Evolutionary conservation across 2,329 filamentous ascomycete genomes (phyloP).

Genomic region (Colletotrichum noveboracense): DNA sequence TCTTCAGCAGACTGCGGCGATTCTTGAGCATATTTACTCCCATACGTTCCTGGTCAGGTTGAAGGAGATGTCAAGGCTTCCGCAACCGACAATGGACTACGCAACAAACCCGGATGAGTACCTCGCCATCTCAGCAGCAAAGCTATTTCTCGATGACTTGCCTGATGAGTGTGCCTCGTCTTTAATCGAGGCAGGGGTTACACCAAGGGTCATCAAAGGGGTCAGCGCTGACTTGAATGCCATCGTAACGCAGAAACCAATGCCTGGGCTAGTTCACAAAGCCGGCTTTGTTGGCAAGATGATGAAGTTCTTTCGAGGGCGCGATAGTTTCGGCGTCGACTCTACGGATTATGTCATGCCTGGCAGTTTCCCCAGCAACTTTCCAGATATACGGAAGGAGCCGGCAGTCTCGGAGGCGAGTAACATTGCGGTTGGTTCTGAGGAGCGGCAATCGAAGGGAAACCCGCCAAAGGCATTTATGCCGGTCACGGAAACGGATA

Average conservation of each 20-base stretch:
- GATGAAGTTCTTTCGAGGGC: constrained; percentile 10
- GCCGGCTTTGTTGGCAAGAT: constrained; percentile 16
- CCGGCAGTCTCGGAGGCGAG: not conserved
- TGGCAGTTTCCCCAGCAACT: constrained; percentile 11
- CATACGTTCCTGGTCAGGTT: not conserved
- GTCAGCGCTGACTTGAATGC: constrained; percentile 9
- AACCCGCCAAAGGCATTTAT: not conserved
- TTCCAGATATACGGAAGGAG: not conserved
- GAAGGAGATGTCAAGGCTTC: not conserved
- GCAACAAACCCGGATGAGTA: not conserved
- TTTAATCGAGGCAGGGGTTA: not conserved
- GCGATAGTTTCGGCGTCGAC: constrained; percentile 10
- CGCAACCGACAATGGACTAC: constrained; percentile 10
- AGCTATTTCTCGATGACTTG: not conserved
- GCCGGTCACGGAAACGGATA: constrained; percentile 3
- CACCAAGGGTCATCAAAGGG: not conserved
- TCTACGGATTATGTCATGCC: not conserved
- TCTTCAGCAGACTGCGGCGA: constrained; percentile 1
- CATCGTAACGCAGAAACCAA: not conserved
- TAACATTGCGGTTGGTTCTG: no score
- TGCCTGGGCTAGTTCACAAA: constrained; percentile 11
- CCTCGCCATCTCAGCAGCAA: not conserved
- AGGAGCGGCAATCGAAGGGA: not conserved
- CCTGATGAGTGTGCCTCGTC: not conserved
- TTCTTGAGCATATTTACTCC: constrained; percentile 18